A percentile compares a stretch with the other conserved stretches of the same genome.
phyloP scores from a whole-genome alignment of 129 eudicot species.

The Daucus carota region DH1_v3.0 NC_030382.2:51745001-51745500 shows the following conservation, averaged over 20 bases:
- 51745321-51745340: constrained; percentile 7
- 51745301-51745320: constrained; percentile 36
- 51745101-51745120: neutral
- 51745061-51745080: neutral
- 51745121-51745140: neutral
- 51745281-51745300: constrained; percentile 34
- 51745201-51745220: constrained; percentile 60
- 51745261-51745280: constrained; percentile 30
- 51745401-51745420: neutral
- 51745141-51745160: neutral
- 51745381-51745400: too few relatives aligned
- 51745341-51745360: neutral
- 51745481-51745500: constrained; percentile 6
- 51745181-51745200: constrained; percentile 53
- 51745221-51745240: constrained; percentile 23
- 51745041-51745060: neutral
- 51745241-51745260: constrained; percentile 25
- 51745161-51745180: neutral
- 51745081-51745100: neutral
- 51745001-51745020: neutral
- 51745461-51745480: neutral
- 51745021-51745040: neutral
- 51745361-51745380: too few relatives aligned
- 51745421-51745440: neutral
- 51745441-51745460: neutral